Evolutionary conservation across 805 yeast species (phyloP).

Genomic region (Wickerhamiella domercqiae): DNA sequence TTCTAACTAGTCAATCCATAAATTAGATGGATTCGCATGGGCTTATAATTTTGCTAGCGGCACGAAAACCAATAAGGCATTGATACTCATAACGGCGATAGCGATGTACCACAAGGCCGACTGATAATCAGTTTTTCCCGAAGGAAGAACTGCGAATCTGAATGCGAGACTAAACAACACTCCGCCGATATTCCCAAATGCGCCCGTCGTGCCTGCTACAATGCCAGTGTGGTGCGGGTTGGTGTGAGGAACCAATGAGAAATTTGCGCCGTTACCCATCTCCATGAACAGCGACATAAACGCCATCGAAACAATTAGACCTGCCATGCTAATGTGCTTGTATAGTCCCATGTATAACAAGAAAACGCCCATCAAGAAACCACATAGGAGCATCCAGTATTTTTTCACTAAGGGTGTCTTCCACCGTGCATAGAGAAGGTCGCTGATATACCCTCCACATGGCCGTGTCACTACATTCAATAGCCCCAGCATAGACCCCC

Average conservation of each 20-base stretch:
- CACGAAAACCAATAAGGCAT: slow-evolving; percentile 9
- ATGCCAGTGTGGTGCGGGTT: slow-evolving; percentile 26
- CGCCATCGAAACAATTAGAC: slow-evolving; percentile 22
- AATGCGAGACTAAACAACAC: slow-evolving; percentile 25
- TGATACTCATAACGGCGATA: slow-evolving; percentile 19
- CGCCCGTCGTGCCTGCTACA: slow-evolving; percentile 27
- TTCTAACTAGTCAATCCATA: no score
- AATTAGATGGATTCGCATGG: no score
- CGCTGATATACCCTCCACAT: slow-evolving; percentile 15
- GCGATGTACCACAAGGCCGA: slow-evolving; percentile 25
- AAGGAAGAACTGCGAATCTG: slow-evolving; percentile 19
- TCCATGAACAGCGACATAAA: slow-evolving; percentile 26
- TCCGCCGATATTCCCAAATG: slow-evolving; percentile 27
- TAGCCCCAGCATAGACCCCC: slow-evolving; percentile 13
- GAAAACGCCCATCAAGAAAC: slow-evolving; percentile 24
- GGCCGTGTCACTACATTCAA: slow-evolving; percentile 13
- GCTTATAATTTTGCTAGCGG: slow-evolving; percentile 1
- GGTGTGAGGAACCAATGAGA: slow-evolving; percentile 25
- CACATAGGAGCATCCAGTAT: slow-evolving; percentile 22
- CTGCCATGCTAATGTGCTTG: slow-evolving; percentile 19
- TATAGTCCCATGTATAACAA: slow-evolving; percentile 25
- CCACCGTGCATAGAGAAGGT: slow-evolving; percentile 20
- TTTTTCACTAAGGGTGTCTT: slow-evolving; percentile 23
- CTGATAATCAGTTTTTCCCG: slow-evolving; percentile 21
- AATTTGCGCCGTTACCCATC: slow-evolving; percentile 28